These are phyloP conservation scores for Epichloe sibirici DNA, from an alignment of 2,329 filamentous ascomycete genomes.

Conservation along the genomic window DNA sequence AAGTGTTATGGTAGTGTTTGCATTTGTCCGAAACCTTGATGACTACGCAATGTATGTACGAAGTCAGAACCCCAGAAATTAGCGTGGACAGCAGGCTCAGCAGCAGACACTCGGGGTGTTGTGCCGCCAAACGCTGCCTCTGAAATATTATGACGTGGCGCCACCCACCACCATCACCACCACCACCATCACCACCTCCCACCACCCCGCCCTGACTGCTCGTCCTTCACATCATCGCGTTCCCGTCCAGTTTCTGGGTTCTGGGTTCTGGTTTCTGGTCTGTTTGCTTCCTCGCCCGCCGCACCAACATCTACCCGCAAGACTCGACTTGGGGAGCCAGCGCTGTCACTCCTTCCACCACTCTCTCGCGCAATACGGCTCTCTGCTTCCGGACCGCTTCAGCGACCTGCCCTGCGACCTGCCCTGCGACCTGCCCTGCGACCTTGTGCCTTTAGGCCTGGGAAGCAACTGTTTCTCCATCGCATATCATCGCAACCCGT, in stretches of 20 bases:
- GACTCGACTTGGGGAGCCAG: background rate
- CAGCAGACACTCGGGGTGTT: no score
- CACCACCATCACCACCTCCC: background rate
- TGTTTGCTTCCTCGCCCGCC: background rate
- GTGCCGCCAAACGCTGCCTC: no score
- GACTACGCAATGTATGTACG: no score
- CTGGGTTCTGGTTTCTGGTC: no score
- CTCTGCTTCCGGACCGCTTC: background rate
- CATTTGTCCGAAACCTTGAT: no score
- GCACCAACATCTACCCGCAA: background rate
- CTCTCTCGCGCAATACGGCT: background rate
- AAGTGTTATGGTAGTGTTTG: no score
- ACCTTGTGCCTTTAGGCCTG: background rate
- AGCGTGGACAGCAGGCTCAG: no score
- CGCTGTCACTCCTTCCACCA: background rate
- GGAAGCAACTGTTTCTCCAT: background rate
- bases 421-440: background rate
- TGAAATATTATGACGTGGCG: background rate
- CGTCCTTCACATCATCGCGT: slow-evolving; percentile 4
- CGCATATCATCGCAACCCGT: background rate
- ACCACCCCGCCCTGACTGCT: background rate
- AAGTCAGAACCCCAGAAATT: no score
- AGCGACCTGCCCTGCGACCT: background rate
- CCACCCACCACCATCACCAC: background rate
- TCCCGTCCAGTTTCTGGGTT: background rate